phyloP scores from a whole-genome alignment of 805 yeast genomes.

The Ogataea pignaliae region DNA sequence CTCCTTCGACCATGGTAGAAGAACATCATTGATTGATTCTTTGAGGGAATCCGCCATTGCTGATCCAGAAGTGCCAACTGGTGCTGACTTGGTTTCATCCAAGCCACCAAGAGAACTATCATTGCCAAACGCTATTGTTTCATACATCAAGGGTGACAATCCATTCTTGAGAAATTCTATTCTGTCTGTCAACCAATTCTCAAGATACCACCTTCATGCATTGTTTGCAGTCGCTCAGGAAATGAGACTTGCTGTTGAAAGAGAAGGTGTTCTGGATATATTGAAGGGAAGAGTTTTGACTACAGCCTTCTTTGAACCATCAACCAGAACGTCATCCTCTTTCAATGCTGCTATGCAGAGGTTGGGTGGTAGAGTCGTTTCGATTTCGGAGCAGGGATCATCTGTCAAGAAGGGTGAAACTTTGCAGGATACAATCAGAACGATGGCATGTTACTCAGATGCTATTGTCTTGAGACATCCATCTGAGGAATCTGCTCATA shows the following conservation, averaged over 20 bases:
- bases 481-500: slow-evolving; percentile 81
- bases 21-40: slow-evolving; percentile 29
- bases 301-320: slow-evolving; percentile 97
- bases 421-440: slow-evolving; percentile 91
- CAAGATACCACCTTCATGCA: slow-evolving; percentile 85
- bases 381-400: slow-evolving; percentile 81
- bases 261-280: slow-evolving; percentile 89
- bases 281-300: slow-evolving; percentile 88
- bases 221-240: slow-evolving; percentile 97
- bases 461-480: slow-evolving; percentile 98
- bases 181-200: slow-evolving; percentile 81
- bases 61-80: slow-evolving; percentile 44
- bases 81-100: slow-evolving; percentile 68
- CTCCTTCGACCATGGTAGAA: slow-evolving; percentile 42
- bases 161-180: slow-evolving; percentile 88
- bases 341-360: slow-evolving; percentile 99
- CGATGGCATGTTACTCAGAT: slow-evolving; percentile 93
- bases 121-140: slow-evolving; percentile 75
- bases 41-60: slow-evolving; percentile 34
- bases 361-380: slow-evolving; percentile 94
- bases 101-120: slow-evolving; percentile 68
- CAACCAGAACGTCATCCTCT: slow-evolving; percentile 94
- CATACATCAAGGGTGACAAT: slow-evolving; percentile 75
- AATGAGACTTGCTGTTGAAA: slow-evolving; percentile 93
- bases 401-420: slow-evolving; percentile 98